Percentiles rank a stretch among this genome's conserved stretches.
Evolutionary conservation across 768 basidiomycete genomes (phyloP).

Genomic region (Glaciozyma martinii): DNA sequence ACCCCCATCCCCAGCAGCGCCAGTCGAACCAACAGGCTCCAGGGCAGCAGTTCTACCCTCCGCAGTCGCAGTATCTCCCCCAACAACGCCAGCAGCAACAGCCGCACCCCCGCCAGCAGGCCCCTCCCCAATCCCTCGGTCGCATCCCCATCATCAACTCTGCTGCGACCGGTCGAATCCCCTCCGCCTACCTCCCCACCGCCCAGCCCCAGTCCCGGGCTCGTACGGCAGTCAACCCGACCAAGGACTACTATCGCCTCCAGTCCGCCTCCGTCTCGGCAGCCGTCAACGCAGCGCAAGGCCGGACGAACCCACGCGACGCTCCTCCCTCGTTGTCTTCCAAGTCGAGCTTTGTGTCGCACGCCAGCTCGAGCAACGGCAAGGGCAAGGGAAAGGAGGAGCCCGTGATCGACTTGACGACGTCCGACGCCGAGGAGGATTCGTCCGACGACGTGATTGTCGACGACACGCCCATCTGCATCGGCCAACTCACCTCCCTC

Average conservation of each 20-base stretch:
- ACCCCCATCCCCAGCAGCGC: too few relatives aligned
- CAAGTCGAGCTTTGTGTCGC: neutral
- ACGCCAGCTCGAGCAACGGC: neutral
- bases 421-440: neutral
- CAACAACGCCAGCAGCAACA: neutral
- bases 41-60: too few relatives aligned
- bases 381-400: neutral
- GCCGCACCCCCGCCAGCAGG: neutral
- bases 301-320: neutral
- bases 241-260: neutral
- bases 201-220: neutral
- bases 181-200: conserved; percentile 10
- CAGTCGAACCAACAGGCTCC: too few relatives aligned
- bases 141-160: conserved; percentile 25
- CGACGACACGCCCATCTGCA: conserved; percentile 51
- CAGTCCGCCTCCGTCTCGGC: neutral
- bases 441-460: conserved; percentile 24
- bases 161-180: conserved; percentile 4
- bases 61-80: too few relatives aligned
- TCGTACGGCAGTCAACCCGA: neutral
- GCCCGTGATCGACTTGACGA: conserved; percentile 8
- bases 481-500: conserved; percentile 71
- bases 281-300: neutral
- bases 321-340: neutral
- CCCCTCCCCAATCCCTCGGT: neutral